phyloP scores from a whole-genome alignment of 768 basidiomycete species.

The Lactarius hengduanensis region DNA sequence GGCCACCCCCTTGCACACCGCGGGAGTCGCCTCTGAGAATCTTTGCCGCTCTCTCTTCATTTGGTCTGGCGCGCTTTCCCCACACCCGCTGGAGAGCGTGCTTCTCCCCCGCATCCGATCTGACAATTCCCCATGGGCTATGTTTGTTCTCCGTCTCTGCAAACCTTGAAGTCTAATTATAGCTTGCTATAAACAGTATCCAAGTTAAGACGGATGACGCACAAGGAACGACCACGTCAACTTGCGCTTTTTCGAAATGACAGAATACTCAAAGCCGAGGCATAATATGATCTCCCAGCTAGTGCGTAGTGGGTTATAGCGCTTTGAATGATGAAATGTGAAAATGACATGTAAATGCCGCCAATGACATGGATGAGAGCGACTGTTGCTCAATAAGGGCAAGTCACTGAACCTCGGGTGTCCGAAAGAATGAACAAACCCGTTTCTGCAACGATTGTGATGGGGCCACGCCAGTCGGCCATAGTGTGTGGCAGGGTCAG shows the following conservation, averaged over 20 bases:
- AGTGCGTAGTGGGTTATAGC: too few species aligned
- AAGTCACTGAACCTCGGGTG: background rate
- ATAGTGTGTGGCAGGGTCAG: background rate
- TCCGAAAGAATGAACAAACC: background rate
- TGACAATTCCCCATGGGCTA: too few species aligned
- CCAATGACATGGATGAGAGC: conserved; percentile 13
- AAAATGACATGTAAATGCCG: conserved; percentile 21
- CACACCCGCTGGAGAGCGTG: too few species aligned
- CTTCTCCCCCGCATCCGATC: too few species aligned
- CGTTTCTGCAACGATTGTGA: background rate
- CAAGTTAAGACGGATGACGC: background rate
- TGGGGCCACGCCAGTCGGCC: conserved; percentile 5
- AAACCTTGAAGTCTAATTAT: too few species aligned
- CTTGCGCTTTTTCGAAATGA: conserved; percentile 16
- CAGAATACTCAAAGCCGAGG: conserved; percentile 16
- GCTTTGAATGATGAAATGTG: background rate
- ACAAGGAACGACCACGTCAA: conserved; percentile 22
- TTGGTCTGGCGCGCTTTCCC: background rate
- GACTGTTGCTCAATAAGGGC: background rate
- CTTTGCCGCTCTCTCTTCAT: background rate
- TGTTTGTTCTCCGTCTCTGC: too few species aligned
- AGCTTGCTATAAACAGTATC: background rate
- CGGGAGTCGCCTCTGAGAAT: background rate
- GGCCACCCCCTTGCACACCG: background rate
- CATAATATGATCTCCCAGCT: conserved; percentile 19